Conservation (phyloP, 2,329 filamentous ascomycete genomes). For the Exophiala lecanii-corni region DNA sequence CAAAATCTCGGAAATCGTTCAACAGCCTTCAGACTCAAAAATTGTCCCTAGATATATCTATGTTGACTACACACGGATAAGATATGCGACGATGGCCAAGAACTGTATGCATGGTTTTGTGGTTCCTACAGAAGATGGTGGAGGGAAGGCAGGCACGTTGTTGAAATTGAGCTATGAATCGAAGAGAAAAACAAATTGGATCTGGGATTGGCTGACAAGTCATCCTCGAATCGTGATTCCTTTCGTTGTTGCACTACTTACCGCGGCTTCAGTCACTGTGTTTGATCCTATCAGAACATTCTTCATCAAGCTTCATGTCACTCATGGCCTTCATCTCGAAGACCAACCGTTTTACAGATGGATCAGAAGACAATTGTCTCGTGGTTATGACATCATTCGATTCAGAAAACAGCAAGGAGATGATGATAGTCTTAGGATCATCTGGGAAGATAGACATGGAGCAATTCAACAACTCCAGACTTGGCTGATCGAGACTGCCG, state of each 20-base stretch:
- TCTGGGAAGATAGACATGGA: constrained; percentile 82
- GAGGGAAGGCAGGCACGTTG: constrained; percentile 69
- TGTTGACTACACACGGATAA: constrained; percentile 68
- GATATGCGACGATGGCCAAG: constrained; percentile 79
- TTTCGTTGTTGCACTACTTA: constrained; percentile 71
- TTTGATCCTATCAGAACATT: constrained; percentile 95
- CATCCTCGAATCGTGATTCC: constrained; percentile 89
- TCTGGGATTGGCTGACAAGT: constrained; percentile 79
- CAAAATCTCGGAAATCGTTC: constrained; percentile 78
- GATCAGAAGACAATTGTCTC: constrained; percentile 63
- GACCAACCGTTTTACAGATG: constrained; percentile 60
- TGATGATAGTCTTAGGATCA: constrained; percentile 66
- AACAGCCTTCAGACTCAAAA: constrained; percentile 82
- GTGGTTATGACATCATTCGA: constrained; percentile 41
- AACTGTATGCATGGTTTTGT: constrained; percentile 87
- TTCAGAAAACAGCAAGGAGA: constrained; percentile 49
- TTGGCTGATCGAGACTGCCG: constrained; percentile 82
- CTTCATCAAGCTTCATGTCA: constrained; percentile 84
- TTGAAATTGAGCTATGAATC: constrained; percentile 81
- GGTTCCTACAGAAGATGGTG: constrained; percentile 63
- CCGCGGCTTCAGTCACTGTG: constrained; percentile 75
- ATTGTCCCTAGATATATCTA: constrained; percentile 73
- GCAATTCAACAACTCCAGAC: constrained; percentile 76
- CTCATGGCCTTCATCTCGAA: constrained; percentile 65
- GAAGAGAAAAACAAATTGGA: constrained; percentile 68